These are phyloP conservation scores for Hagleromyces aurorensis DNA, from an alignment of 805 yeast genomes.

Conservation along the genomic window DNA sequence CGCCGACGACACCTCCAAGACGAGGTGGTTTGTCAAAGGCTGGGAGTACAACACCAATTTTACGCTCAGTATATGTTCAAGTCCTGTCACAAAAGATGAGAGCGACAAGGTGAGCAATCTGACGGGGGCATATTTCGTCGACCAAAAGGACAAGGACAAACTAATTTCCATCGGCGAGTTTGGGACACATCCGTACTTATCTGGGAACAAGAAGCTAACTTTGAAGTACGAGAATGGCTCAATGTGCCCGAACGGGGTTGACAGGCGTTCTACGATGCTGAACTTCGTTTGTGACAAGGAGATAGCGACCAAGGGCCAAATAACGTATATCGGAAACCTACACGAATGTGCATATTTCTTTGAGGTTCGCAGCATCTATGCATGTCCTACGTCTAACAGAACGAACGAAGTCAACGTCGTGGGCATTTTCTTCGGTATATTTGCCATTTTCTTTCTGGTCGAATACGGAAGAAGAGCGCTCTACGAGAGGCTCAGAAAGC, in stretches of 20 bases:
- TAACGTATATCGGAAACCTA: constrained; percentile 61
- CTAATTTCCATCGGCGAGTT: constrained; percentile 52
- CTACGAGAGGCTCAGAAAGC: constrained; percentile 12
- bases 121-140: constrained; percentile 52
- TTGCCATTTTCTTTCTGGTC: constrained; percentile 32
- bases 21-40: constrained; percentile 59
- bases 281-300: constrained; percentile 77
- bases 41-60: constrained; percentile 64
- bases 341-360: constrained; percentile 78
- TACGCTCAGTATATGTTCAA: constrained; percentile 63
- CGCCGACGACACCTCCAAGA: constrained; percentile 11
- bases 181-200: constrained; percentile 51
- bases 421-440: constrained; percentile 54
- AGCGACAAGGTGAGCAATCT: constrained; percentile 21
- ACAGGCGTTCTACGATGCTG: constrained; percentile 54
- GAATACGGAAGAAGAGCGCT: constrained; percentile 33
- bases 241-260: constrained; percentile 47
- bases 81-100: constrained; percentile 34
- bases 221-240: constrained; percentile 67
- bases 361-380: constrained; percentile 77
- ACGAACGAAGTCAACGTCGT: constrained; percentile 56
- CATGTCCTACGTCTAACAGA: constrained; percentile 73
- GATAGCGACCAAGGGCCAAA: constrained; percentile 51
- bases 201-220: constrained; percentile 59
- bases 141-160: constrained; percentile 26